phyloP scores from a whole-genome alignment of 768 basidiomycete genomes.

The Termitomyces sp. region DNA sequence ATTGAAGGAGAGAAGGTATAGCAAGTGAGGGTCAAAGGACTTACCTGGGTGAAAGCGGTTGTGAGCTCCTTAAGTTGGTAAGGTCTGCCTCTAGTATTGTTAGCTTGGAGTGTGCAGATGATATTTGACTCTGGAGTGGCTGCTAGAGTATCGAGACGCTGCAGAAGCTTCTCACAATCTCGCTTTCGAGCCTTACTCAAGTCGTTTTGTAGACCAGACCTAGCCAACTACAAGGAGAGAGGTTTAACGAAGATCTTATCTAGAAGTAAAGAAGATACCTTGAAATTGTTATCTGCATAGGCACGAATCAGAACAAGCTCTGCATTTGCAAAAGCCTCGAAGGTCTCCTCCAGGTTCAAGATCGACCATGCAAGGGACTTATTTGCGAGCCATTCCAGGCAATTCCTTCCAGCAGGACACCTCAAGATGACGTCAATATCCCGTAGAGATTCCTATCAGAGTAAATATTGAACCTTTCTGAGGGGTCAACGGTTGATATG shows the following conservation, averaged over 20 bases:
- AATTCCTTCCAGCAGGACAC: conserved; percentile 8
- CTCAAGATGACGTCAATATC: conserved; percentile 9
- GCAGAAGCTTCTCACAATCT: conserved; percentile 6
- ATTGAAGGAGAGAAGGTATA: background rate
- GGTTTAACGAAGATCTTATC: background rate
- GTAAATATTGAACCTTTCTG: conserved; percentile 1
- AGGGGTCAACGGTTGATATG: background rate
- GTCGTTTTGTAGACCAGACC: conserved; percentile 6
- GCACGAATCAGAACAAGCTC: conserved; percentile 4
- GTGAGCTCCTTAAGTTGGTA: conserved; percentile 13
- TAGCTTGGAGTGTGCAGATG: conserved; percentile 6
- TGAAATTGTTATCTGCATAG: conserved; percentile 9
- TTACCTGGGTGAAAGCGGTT: conserved; percentile 16
- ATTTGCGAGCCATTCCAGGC: conserved; percentile 8
- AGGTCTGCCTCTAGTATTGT: conserved; percentile 3
- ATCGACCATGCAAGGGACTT: conserved; percentile 12
- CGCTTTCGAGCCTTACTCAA: conserved; percentile 8
- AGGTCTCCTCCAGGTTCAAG: conserved; percentile 4
- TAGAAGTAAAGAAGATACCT: conserved; percentile 1
- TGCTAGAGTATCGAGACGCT: conserved; percentile 1
- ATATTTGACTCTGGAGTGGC: conserved; percentile 3
- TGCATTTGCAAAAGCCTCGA: background rate
- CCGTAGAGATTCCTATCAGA: background rate
- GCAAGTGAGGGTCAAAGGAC: background rate
- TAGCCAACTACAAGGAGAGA: conserved; percentile 4